These are phyloP conservation scores for Fraxinus xanthoxyloides DNA, from an alignment of 305 asterid genomes.

Conservation along the genomic window DNA sequence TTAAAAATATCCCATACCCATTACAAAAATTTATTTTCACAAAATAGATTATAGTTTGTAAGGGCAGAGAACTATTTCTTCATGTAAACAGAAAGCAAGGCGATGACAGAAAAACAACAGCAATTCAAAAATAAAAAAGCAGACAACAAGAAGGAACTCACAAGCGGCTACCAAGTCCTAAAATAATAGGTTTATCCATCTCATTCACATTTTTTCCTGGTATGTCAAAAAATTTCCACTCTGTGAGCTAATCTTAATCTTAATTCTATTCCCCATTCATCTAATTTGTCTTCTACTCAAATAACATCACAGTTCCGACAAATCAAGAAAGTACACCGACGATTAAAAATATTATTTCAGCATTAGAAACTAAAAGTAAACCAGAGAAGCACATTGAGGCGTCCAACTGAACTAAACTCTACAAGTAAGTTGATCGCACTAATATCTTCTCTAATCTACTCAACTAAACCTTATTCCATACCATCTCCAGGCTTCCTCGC, in stretches of 20 bases:
- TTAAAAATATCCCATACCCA: background rate
- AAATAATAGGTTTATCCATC: background rate
- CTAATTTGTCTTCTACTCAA: background rate
- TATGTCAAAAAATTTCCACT: background rate
- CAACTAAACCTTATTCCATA: background rate
- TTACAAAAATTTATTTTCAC: background rate
- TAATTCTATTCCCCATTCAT: background rate
- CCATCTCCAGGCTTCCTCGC: background rate
- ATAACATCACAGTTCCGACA: background rate
- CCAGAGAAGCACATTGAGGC: conserved; percentile 1
- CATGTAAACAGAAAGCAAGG: conserved; percentile 7
- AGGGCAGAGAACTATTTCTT: background rate
- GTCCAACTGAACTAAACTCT: background rate
- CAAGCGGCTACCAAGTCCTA: background rate
- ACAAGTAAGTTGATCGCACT: conserved; percentile 1
- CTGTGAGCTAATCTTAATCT: background rate
- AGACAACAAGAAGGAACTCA: background rate
- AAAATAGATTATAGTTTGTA: background rate
- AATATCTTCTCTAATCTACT: background rate
- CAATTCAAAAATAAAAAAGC: background rate
- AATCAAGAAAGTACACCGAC: background rate
- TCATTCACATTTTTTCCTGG: background rate
- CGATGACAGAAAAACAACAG: conserved; percentile 1
- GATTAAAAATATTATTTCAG: conserved; percentile 1
- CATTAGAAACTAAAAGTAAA: conserved; percentile 11